These are phyloP conservation scores for Fusarium annulatum DNA, from an alignment of 2,329 filamentous ascomycete species.

Conservation along the genomic window DNA sequence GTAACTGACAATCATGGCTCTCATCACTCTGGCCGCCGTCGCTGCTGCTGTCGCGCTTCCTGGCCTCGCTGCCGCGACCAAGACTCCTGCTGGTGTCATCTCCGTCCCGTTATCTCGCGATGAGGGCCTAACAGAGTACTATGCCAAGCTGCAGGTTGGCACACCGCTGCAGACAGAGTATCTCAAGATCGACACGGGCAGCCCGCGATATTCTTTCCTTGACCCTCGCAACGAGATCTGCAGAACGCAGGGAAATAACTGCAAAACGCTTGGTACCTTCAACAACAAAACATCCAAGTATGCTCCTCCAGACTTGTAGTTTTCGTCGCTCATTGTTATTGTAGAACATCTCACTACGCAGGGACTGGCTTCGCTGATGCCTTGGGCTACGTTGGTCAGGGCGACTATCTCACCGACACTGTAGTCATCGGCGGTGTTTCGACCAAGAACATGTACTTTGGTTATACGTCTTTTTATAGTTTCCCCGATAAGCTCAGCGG, in stretches of 20 bases:
- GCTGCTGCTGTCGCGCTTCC: not conserved
- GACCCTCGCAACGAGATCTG: not conserved
- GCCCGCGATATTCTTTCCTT: slow-evolving; percentile 8
- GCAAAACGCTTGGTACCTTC: not conserved
- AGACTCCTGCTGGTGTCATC: not conserved
- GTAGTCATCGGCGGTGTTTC: not conserved
- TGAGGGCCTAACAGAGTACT: slow-evolving; percentile 1
- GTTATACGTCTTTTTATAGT: not conserved
- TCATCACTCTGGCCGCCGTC: not conserved
- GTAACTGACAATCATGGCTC: not conserved
- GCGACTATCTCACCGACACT: not conserved
- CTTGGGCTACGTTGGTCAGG: not conserved
- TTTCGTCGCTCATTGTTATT: not conserved
- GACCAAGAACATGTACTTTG: slow-evolving; percentile 2
- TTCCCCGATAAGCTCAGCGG: not conserved
- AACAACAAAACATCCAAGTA: slow-evolving; percentile 2
- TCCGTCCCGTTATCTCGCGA: slow-evolving; percentile 3
- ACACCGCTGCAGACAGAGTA: slow-evolving; percentile 2
- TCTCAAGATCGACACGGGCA: slow-evolving; percentile 9
- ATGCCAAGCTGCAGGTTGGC: not conserved
- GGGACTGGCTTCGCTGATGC: not conserved
- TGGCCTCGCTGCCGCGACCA: not conserved
- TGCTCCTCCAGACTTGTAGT: rapidly evolving
- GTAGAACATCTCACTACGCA: not conserved
- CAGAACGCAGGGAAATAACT: not conserved